Evolutionary conservation across 78 protist genomes (phyloP), one percentile per base, ranked within the genome.

Genomic region (Thecamonas trahens): DNA sequence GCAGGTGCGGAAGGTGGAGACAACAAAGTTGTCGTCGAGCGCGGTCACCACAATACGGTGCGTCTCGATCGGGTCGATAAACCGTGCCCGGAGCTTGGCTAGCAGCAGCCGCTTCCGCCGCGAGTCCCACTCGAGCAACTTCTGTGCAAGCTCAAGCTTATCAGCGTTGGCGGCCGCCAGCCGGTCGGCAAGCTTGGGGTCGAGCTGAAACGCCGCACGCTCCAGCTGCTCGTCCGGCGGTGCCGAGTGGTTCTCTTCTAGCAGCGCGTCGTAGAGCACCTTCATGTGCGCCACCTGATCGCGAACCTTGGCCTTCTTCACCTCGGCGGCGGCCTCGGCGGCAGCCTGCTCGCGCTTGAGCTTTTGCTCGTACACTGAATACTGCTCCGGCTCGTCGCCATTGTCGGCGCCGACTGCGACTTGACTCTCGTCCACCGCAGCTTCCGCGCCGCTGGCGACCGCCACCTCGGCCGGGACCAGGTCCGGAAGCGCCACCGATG

Each of bases 291-390:
- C 34, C 26, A 67, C 47, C 35, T 2, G 24, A 20, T 4, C 1
- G 18, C 79, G 78, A 44, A 77, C n/a, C 17, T 13, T 26, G 37
- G 28, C 29, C 70, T 83, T 76, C 71, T 49, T 49, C n/a, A 3
- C 29, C 54, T 83, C 73, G 35, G 80, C 77, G 28, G 39, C 76
- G 0, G 59, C 65, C 26, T 1, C 20, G 24, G 42, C 35, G 14
- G 50, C 26, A 64, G 76, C 88, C 15, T 5, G 29, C 42, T 83
- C 83, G 0, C 31, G 61, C 58, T 76, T 72, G 31, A 35, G 70
- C 67, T 69, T 74, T 18, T 61, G 63, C 67, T 79, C 79, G 38
- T 79, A 57, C 26, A 79, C 26, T 24, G 65, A 58, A 61, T 79
- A 72, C 20, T 28, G 32, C 52, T 37, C 38, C 24, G 26, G 0